phyloP scores from a whole-genome alignment of 129 eudicot genomes.

The Flaveria robusta region DNA sequence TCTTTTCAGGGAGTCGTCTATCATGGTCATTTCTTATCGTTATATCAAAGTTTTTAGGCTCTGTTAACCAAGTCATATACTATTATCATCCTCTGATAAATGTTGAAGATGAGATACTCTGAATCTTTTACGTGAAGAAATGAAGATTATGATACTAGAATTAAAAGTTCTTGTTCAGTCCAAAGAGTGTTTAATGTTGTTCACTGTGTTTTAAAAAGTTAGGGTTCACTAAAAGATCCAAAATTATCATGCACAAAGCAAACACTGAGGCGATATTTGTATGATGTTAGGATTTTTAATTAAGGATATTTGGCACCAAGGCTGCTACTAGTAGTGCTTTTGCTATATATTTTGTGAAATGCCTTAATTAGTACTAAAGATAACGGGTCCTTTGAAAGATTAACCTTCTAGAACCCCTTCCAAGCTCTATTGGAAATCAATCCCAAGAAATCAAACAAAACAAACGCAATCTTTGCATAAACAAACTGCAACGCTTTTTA shows the following conservation, averaged over 20 bases:
- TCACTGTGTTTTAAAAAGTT: too few species aligned
- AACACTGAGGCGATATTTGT: neutral
- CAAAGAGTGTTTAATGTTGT: neutral
- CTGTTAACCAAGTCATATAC: neutral
- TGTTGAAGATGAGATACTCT: neutral
- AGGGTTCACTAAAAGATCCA: neutral
- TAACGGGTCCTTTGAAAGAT: neutral
- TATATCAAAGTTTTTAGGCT: neutral
- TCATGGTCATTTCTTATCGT: neutral
- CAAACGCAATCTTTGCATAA: too few species aligned
- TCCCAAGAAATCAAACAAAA: too few species aligned
- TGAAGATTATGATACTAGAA: neutral
- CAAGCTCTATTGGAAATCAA: too few species aligned
- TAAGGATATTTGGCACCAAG: neutral
- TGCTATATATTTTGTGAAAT: neutral
- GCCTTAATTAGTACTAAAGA: neutral
- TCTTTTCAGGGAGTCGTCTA: neutral
- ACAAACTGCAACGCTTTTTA: too few species aligned
- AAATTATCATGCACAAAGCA: neutral
- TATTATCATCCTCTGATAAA: neutral
- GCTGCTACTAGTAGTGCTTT: constrained; percentile 2
- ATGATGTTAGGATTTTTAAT: neutral
- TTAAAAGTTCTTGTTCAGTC: neutral
- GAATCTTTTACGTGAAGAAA: neutral
- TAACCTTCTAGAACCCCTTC: too few species aligned